Evolutionary conservation across 139 green algal species (phyloP).

Genomic region (Microglena sp.): DNA sequence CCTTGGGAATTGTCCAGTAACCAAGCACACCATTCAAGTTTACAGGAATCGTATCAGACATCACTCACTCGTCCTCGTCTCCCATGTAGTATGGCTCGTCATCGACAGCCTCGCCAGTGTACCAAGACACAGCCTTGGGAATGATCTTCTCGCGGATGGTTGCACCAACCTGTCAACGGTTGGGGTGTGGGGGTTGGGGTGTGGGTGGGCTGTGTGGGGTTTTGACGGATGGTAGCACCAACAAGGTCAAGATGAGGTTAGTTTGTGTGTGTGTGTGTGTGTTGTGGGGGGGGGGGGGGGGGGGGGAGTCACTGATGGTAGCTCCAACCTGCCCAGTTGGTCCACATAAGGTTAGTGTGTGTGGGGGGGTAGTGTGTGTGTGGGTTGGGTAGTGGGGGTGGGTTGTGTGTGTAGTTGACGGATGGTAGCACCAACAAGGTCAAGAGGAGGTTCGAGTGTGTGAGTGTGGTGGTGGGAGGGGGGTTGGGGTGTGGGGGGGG

Average conservation of each 20-base stretch:
- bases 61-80: conserved; percentile 12
- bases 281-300: too few relatives aligned
- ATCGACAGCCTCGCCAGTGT: conserved; percentile 79
- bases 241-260: background rate
- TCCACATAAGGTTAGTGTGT: background rate
- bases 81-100: conserved; percentile 39
- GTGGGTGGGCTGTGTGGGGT: background rate
- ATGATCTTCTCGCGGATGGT: conserved; percentile 78
- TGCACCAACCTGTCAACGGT: conserved; percentile 24
- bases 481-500: too few relatives aligned
- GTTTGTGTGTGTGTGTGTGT: too few relatives aligned
- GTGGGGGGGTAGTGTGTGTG: background rate
- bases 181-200: background rate
- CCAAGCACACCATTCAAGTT: background rate
- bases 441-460: too few relatives aligned
- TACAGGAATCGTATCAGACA: background rate
- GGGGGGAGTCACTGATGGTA: background rate
- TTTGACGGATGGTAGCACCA: background rate
- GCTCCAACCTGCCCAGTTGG: background rate
- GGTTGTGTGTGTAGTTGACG: too few relatives aligned
- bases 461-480: too few relatives aligned
- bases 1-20: too few relatives aligned
- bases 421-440: too few relatives aligned
- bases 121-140: conserved; percentile 75
- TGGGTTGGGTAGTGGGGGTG: too few relatives aligned